Evolutionary conservation across 495 filamentous ascomycete species (phyloP).

Genomic region (Neurospora sp.): DNA sequence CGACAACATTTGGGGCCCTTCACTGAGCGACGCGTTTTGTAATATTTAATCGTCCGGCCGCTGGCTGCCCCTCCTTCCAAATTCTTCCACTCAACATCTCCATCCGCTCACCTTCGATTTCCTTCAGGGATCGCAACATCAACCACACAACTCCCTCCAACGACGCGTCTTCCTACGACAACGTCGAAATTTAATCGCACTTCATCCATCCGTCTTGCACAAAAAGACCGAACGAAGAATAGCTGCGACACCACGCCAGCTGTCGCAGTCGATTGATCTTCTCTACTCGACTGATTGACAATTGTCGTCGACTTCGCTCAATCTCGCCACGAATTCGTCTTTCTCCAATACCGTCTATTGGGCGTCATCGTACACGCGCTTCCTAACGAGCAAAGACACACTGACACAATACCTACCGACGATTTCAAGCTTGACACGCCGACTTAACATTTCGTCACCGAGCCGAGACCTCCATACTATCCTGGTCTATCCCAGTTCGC

Average conservation of each 20-base stretch:
- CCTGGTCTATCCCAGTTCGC: no score
- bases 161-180: not conserved
- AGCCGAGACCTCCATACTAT: no score
- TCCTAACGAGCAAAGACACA: no score
- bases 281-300: not conserved
- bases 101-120: not conserved
- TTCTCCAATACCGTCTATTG: not conserved
- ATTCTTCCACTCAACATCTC: not conserved
- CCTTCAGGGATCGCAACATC: not conserved
- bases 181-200: not conserved
- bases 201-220: rapidly evolving
- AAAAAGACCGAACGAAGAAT: not conserved
- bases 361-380: no score
- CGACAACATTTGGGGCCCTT: not conserved
- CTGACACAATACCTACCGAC: no score
- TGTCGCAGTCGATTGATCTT: not conserved
- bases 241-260: not conserved
- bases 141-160: not conserved
- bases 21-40: no score
- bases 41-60: not conserved
- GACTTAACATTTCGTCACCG: no score
- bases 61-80: not conserved
- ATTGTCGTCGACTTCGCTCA: not conserved
- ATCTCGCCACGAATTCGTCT: not conserved
- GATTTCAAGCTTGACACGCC: no score